Evolutionary conservation across 345 rosid genomes (phyloP), one percentile per base, ranked within the genome.

Genomic region (Bretschneidera sinensis): DNA sequence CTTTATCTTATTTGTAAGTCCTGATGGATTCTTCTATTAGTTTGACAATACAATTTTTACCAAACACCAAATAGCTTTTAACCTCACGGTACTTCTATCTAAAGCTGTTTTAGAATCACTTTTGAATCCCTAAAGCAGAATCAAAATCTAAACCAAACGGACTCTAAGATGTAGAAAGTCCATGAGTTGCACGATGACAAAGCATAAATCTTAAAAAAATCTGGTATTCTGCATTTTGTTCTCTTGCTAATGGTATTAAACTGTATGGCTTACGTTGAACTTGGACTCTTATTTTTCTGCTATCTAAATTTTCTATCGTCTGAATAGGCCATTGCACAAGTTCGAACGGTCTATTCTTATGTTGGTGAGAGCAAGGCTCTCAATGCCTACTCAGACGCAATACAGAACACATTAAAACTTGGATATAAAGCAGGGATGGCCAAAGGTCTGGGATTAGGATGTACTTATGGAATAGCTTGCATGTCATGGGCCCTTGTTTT

Each of bases 401-500:
- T 95, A 76, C 99, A 94, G 54, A 88, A 88, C 66, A 91, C 96
- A 0, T 78, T 95, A 52, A 90, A 95, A 78, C 96, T 95, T 15
- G 96, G 99, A 47, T 95, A 95, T 71, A 95, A 91, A 77, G 99
- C 99, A 20, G 99, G 99, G 15, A 88, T 95, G 99, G 99, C 99
- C 61, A 95, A 95, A 79, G 99, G 99, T 5, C 80, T 95, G 75
- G 99, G 99, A 19, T 78, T 95, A 21, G 99, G 99, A 67, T 95
- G 99, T 68, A 95, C 99, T 0, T 95, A 86, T 66, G 99, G 99
- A 34, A 95, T 95, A 57, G 99, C 99, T 43, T 91, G 97, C 68
- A 95, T 95, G 99, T 95, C 99, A 13, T 95, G 99, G 99, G 99
- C 99, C n/a, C 80, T 95, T 55, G 99, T 95, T 24, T 95, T 95